Percentiles rank a stretch among this genome's conserved stretches.
Conservation (phyloP, 352 stramenopile genomes). For the Globisporangium iwayamae region DNA sequence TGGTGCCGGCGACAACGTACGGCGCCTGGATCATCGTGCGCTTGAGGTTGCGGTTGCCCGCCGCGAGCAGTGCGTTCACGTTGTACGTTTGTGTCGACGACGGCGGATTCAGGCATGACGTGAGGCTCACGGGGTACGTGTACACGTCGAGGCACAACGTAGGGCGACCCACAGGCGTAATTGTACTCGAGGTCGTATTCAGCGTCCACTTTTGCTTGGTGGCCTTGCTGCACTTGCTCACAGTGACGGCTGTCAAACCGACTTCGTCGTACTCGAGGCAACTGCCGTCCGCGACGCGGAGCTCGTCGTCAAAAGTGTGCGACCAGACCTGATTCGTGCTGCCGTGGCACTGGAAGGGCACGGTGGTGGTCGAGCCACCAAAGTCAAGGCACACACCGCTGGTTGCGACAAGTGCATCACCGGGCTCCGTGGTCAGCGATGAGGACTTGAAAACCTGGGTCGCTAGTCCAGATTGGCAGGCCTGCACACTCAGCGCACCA, state of each 20-base stretch:
- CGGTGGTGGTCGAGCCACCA: not conserved
- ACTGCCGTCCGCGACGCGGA: not conserved
- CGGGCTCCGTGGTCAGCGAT: not conserved
- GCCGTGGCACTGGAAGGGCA: not conserved
- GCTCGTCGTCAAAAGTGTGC: slow-evolving; percentile 5
- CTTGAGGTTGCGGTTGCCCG: not conserved
- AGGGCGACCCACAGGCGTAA: not conserved
- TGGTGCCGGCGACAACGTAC: not conserved
- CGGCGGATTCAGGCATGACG: not conserved
- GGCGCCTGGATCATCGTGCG: slow-evolving; percentile 9
- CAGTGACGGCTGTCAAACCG: not conserved
- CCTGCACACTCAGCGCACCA: not conserved
- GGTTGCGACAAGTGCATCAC: not conserved
- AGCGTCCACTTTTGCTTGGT: slow-evolving; percentile 18
- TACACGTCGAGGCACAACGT: not conserved
- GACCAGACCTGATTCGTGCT: slow-evolving; percentile 1
- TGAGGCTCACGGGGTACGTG: not conserved
- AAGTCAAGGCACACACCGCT: slow-evolving; percentile 2
- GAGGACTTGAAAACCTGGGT: slow-evolving; percentile 3
- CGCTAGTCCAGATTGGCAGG: not conserved
- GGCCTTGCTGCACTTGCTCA: slow-evolving; percentile 7
- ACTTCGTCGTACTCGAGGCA: slow-evolving; percentile 6
- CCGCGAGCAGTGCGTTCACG: not conserved
- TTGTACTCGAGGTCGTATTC: not conserved
- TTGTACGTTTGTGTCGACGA: slow-evolving; percentile 1